Conservation (phyloP, 371 early-diverging fungal genomes). For the Fennellomyces sp. region DNA sequence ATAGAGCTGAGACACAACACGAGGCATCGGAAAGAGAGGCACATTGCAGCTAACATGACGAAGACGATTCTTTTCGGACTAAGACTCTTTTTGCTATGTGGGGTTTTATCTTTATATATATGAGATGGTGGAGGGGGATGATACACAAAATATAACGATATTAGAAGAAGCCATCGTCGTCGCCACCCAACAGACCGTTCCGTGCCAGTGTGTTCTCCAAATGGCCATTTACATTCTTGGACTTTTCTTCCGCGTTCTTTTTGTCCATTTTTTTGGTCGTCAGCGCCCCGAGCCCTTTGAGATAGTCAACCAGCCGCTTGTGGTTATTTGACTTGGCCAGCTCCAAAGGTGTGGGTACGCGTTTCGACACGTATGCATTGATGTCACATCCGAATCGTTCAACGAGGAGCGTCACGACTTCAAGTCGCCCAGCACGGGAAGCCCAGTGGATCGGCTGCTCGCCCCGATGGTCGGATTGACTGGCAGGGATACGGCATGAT, state of each 20-base stretch:
- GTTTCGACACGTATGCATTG: conserved; percentile 42
- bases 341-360: conserved; percentile 44
- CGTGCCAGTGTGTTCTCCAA: conserved; percentile 38
- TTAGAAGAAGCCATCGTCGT: conserved; percentile 15
- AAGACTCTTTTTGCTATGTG: no score
- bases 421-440: conserved; percentile 40
- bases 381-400: conserved; percentile 45
- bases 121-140: conserved; percentile 19
- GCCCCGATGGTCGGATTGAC: conserved; percentile 34
- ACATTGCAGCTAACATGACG: conserved; percentile 27
- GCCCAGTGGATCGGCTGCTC: conserved; percentile 52
- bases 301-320: conserved; percentile 43
- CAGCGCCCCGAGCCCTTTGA: conserved; percentile 42
- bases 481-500: conserved; percentile 34
- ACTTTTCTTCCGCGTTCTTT: conserved; percentile 39
- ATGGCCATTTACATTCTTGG: conserved; percentile 31
- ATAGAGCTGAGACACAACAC: neutral
- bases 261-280: conserved; percentile 49
- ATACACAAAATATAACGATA: neutral
- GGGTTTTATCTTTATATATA: no score
- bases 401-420: conserved; percentile 40
- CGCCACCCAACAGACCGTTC: conserved; percentile 26
- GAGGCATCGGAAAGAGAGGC: neutral
- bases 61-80: no score
- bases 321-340: conserved; percentile 42